Base-by-base conservation (phyloP, 179 eudicot species). In the Beta lomatogona region DNA sequence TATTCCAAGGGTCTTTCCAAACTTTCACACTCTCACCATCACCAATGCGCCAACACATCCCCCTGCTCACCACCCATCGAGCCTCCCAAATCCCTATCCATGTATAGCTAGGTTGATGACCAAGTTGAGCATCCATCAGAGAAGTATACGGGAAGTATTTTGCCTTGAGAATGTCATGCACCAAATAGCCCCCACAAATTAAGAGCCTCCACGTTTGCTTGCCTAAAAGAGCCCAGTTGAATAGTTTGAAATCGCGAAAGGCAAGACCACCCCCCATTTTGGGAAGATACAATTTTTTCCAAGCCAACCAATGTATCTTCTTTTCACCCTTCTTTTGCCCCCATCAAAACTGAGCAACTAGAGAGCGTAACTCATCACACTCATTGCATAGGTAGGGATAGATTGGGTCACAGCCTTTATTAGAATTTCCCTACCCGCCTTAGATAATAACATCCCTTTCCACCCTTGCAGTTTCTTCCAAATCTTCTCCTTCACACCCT, bases 381-480 rank as follows among this genome's bases (percentile, higher is more conserved):
- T 7, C 50, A 46, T 46, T 7, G 8, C 50, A 7, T 46, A 46
- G 50, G 50, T 4, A 46, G 50, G 50, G 50, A 46, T 4, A 4
- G 50, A 46, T 46, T 46, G 50, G 50, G 50, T 2, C 50, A 46
- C 50, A 4, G 50, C 50, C 50, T 46, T 46, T 46, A 46, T 67
- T 4, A 67, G 10, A 22, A 31, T 36, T 14, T 67, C 71, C 71
- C 46, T 67, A 0, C 71, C 71, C 16, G 46, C 71, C 28, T 31
- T 25, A 5, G 46, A 25, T 1, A 67, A 12, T 1, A 4, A 5
- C 45, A 36, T 10, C 2, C 71, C 71, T 12, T 36, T 28, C 71
- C 71, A 67, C 2, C 71, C 71, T 67, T 67, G 71, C 14, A 67
- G 18, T 31, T 67, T 67, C 14, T 67, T 67, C 11, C 71, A 25